Evolutionary conservation across 305 asterid species (phyloP), one percentile per base, ranked within the genome.

Genomic region (Lippia alba): DNA sequence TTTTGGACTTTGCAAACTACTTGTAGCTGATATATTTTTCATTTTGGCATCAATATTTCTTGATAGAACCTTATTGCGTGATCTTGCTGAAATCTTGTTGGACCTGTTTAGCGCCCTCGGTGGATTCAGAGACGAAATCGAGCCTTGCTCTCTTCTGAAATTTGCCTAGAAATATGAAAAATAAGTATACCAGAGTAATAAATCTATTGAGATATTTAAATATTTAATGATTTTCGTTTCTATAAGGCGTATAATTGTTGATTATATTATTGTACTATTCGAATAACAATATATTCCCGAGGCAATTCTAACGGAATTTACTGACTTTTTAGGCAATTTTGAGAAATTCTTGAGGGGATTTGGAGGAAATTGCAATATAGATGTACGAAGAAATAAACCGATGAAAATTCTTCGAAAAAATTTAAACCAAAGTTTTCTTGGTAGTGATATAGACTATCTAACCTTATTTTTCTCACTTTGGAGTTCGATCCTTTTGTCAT

Each of bases 381-480:
- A 24, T 24, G 1, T 24, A 24, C 3, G 30, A 24, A 1, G 30
- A 24, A 24, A 24, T 24, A 24, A 24, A 3, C 30, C 1, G 30
- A 1, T 24, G 30, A 24, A 24, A 24, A 24, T 1, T 24, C 30
- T 24, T 24, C 30, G 30, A 24, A 24, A 24, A 24, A 24, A 24
- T 24, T 24, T 24, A 24, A 24, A 24, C 30, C 30, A 24, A 24
- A 24, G 30, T 24, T 24, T 24, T 24, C 30, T 24, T 24, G 30
- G 30, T 24, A 24, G 30, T 24, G 30, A 24, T 24, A 24, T 63
- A 33, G 61, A 76, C 87, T 84, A 77, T 64, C 14, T n/a, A 19
- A 78, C 81, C 46, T 33, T 45, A 66, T 55, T 79, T 56, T 68
- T 76, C 57, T 78, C 50, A n/a, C 70, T 74, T 49, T 57, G 78